These are phyloP conservation scores for Pistacia vera DNA, from an alignment of 345 rosid species.

Conservation along the genomic window DNA sequence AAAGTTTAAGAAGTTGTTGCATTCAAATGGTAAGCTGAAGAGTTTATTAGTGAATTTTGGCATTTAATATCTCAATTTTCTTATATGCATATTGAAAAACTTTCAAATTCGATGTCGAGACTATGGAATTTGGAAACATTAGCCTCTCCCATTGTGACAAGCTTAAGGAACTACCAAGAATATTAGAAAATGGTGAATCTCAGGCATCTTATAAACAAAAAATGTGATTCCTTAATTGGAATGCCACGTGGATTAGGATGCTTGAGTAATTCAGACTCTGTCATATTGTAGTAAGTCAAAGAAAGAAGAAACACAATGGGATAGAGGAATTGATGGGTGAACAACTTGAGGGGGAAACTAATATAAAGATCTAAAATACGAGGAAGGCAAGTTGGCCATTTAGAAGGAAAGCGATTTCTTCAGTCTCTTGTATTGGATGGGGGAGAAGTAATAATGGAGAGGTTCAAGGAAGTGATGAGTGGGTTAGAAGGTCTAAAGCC, in stretches of 20 bases:
- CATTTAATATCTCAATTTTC: conserved; percentile 13
- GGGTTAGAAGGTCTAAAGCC: too few species aligned
- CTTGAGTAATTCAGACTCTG: conserved; percentile 5
- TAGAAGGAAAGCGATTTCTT: background rate
- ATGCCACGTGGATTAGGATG: conserved; percentile 2
- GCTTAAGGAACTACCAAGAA: conserved; percentile 9
- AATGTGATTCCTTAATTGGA: background rate
- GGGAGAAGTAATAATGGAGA: background rate
- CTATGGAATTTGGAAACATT: conserved; percentile 14
- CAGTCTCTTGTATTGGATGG: background rate
- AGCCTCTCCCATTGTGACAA: conserved; percentile 4
- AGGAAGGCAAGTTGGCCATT: background rate
- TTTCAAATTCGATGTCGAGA: background rate
- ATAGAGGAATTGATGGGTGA: conserved; percentile 1
- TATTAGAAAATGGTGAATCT: background rate
- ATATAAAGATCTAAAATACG: background rate
- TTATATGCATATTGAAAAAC: background rate
- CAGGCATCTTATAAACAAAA: background rate
- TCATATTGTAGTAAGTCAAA: background rate
- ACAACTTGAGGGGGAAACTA: conserved; percentile 15
- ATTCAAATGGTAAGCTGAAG: background rate
- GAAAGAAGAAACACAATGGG: background rate
- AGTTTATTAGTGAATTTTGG: background rate
- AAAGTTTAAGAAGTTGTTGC: background rate
- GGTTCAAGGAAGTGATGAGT: background rate